Evolutionary conservation across 164 flowering plant species (phyloP).

Genomic region (Vitis rupestris): DNA sequence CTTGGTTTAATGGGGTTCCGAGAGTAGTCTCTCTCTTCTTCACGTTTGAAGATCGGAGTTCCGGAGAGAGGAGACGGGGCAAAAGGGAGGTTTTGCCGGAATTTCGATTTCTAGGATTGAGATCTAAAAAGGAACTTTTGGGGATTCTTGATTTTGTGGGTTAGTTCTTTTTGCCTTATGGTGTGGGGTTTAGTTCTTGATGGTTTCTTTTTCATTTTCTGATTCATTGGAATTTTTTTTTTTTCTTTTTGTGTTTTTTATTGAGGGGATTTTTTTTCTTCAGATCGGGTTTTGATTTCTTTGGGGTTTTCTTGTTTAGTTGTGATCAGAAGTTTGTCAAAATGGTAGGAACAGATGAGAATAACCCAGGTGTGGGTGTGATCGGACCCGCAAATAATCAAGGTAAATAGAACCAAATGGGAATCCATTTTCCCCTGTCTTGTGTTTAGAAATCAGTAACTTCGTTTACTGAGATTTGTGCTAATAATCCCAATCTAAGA

Average conservation of each 20-base stretch:
- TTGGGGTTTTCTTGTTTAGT: slow-evolving; percentile 9
- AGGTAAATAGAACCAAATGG: slow-evolving; percentile 25
- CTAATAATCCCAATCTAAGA: slow-evolving; percentile 5
- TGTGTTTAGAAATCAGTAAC: not conserved
- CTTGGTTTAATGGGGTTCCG: slow-evolving; percentile 22
- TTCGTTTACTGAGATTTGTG: not conserved
- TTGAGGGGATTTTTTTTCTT: not conserved
- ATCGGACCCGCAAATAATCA: slow-evolving; percentile 35
- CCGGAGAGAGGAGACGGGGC: too few species aligned
- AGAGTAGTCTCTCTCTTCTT: slow-evolving; percentile 26
- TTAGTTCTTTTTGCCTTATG: not conserved
- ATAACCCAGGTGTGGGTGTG: slow-evolving; percentile 36
- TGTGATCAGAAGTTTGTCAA: slow-evolving; percentile 13
- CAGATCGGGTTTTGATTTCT: not conserved
- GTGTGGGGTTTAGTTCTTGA: slow-evolving; percentile 21
- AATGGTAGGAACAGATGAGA: slow-evolving; percentile 82
- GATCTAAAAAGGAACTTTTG: not conserved
- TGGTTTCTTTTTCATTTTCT: not conserved
- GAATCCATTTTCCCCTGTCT: not conserved
- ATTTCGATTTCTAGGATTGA: slow-evolving; percentile 8
- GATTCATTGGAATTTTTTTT: not conserved
- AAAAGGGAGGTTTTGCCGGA: not conserved
- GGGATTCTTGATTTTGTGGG: slow-evolving; percentile 5
- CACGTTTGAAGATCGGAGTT: not conserved
- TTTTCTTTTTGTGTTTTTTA: slow-evolving; percentile 1